A percentile compares a stretch with the other conserved stretches of the same genome.
Evolutionary conservation across 1,284 basidiomycete species (phyloP).

Genomic region (Sparassis latifolia): DNA sequence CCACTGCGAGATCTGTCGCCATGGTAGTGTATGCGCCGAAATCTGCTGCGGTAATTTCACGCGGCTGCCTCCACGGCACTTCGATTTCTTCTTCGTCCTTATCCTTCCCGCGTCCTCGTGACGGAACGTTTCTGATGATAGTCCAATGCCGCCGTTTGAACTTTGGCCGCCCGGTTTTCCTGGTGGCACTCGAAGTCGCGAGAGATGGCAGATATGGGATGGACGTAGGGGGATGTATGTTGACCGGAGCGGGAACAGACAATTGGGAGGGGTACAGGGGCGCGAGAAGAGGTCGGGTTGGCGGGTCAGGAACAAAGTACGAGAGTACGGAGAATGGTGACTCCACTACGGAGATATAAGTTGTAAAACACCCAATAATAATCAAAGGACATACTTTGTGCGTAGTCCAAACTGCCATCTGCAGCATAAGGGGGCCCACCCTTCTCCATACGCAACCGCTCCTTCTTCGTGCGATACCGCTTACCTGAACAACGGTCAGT

Average conservation of each 20-base stretch:
- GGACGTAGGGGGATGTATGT: conserved; percentile 17
- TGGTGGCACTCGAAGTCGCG: conserved; percentile 3
- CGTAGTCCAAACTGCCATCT: conserved; percentile 71
- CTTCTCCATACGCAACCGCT: conserved; percentile 63
- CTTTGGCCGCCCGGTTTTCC: conserved; percentile 5
- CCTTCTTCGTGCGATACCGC: conserved; percentile 71
- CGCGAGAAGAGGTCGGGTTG: conserved; percentile 44
- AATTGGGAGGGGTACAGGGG: conserved; percentile 38
- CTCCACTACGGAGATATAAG: conserved; percentile 46
- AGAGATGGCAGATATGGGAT: conserved; percentile 6
- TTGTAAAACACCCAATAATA: conserved; percentile 1
- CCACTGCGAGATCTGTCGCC: conserved; percentile 39
- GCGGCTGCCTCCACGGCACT: conserved; percentile 37
- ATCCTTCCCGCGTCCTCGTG: conserved; percentile 46
- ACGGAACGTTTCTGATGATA: conserved; percentile 29
- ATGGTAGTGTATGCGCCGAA: conserved; percentile 55
- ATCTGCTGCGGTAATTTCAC: conserved; percentile 48
- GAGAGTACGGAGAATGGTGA: conserved; percentile 67
- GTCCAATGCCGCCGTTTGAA: conserved; percentile 34
- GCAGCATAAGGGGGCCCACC: conserved; percentile 58
- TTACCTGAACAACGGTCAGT: conserved; percentile 43
- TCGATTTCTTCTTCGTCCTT: conserved; percentile 39
- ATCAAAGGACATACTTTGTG: conserved; percentile 46
- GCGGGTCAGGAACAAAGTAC: conserved; percentile 52
- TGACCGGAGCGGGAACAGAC: conserved; percentile 25